Evolutionary conservation across 2,329 filamentous ascomycete genomes (phyloP).

Genomic region (Alternaria hordeiaustralica): DNA sequence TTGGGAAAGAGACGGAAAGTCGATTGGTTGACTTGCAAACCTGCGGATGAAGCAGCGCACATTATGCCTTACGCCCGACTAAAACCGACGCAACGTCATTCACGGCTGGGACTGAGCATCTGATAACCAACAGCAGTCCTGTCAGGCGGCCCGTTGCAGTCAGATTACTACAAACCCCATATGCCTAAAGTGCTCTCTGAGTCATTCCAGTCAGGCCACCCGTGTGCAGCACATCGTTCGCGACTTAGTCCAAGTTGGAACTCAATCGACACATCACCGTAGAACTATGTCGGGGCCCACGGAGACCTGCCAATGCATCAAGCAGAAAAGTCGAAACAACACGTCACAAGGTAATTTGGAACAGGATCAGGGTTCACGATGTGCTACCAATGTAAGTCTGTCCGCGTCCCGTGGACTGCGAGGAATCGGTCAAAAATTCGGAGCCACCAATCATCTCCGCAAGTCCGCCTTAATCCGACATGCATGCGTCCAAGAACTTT

Average conservation of each 20-base stretch:
- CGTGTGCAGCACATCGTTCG: background rate
- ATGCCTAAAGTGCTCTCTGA: background rate
- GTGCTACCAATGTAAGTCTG: background rate
- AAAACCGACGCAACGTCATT: background rate
- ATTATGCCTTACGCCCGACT: background rate
- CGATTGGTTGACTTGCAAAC: background rate
- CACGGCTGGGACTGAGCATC: background rate
- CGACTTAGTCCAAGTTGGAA: background rate
- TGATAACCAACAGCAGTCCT: background rate
- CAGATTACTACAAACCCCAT: background rate
- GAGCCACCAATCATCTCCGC: background rate
- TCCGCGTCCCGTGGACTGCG: conserved; percentile 1
- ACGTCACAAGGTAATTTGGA: background rate
- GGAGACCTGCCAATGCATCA: background rate
- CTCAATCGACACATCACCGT: background rate
- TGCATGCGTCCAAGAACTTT: background rate
- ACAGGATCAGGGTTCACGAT: background rate
- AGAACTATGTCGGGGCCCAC: background rate
- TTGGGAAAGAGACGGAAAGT: background rate
- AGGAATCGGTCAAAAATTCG: background rate
- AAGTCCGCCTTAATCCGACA: background rate
- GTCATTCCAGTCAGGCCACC: background rate
- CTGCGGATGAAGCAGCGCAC: background rate
- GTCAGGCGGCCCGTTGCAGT: background rate
- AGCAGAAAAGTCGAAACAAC: background rate